Conservation (phyloP, 192 early-diverging fungal genomes). For the Dissophora globulifera region DNA sequence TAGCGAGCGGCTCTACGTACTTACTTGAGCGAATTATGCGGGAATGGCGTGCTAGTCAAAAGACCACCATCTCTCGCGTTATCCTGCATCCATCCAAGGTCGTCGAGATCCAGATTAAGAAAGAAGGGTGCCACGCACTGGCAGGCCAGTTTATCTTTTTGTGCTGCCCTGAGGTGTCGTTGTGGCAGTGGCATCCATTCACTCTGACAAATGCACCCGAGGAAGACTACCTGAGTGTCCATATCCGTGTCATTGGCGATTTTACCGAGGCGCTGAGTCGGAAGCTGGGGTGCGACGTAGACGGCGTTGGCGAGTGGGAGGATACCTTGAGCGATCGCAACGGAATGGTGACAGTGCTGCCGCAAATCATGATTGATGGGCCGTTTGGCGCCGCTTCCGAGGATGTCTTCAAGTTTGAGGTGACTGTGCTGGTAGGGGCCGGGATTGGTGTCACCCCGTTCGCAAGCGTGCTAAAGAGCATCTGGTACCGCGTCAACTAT, state of each 20-base stretch:
- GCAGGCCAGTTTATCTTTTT: slow-evolving; percentile 84
- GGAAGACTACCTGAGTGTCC: slow-evolving; percentile 78
- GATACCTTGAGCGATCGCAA: slow-evolving; percentile 42
- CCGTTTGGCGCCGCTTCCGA: slow-evolving; percentile 77
- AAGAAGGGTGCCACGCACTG: slow-evolving; percentile 49
- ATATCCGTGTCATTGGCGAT: slow-evolving; percentile 79
- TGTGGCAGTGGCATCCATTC: slow-evolving; percentile 82
- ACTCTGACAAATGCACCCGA: slow-evolving; percentile 80
- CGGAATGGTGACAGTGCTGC: slow-evolving; percentile 50
- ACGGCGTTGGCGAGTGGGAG: slow-evolving; percentile 27
- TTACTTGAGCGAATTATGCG: slow-evolving; percentile 70
- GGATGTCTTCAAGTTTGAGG: slow-evolving; percentile 79
- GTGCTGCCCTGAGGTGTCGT: slow-evolving; percentile 74
- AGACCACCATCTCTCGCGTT: slow-evolving; percentile 71
- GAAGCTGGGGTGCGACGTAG: slow-evolving; percentile 69
- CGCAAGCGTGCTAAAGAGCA: slow-evolving; percentile 75
- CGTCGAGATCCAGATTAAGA: slow-evolving; percentile 75
- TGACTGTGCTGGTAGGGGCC: slow-evolving; percentile 74
- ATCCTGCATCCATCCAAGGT: slow-evolving; percentile 79
- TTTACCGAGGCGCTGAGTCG: slow-evolving; percentile 72
- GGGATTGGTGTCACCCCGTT: slow-evolving; percentile 88
- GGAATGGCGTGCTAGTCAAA: slow-evolving; percentile 60
- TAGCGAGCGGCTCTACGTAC: slow-evolving; percentile 65
- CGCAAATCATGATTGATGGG: slow-evolving; percentile 72
- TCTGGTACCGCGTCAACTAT: slow-evolving; percentile 73